Evolutionary conservation across 2,329 filamentous ascomycete species (phyloP).

Genomic region (Sclerotinia trifoliorum): DNA sequence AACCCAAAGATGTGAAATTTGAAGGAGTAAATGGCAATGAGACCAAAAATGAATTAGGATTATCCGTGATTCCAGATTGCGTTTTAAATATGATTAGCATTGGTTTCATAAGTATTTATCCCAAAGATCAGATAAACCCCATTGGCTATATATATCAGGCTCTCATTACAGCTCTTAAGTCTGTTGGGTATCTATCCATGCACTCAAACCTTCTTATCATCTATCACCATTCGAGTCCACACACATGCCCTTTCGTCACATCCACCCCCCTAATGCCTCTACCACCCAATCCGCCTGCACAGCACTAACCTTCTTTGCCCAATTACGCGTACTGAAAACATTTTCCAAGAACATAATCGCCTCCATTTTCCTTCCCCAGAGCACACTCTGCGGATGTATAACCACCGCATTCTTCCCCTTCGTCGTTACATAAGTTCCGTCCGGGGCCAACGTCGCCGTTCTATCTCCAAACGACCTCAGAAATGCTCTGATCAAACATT

Average conservation of each 20-base stretch:
- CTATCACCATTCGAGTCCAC: neutral
- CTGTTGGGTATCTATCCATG: conserved; percentile 2
- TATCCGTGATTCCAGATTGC: too few species aligned
- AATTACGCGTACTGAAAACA: conserved; percentile 65
- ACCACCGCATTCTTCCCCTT: conserved; percentile 60
- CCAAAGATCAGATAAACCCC: neutral
- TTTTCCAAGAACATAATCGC: conserved; percentile 69
- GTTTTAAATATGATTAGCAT: too few species aligned
- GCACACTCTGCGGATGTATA: conserved; percentile 61
- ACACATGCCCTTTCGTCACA: conserved; percentile 1
- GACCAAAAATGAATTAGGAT: too few species aligned
- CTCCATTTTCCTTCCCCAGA: conserved; percentile 62
- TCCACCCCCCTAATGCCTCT: conserved; percentile 31
- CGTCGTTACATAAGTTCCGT: conserved; percentile 60
- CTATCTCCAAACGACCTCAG: conserved; percentile 59
- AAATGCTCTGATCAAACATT: conserved; percentile 59
- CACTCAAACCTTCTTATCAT: neutral
- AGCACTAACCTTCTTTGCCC: conserved; percentile 64
- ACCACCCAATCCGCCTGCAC: conserved; percentile 59
- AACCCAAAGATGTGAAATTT: too few species aligned
- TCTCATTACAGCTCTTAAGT: neutral
- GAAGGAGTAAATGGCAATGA: too few species aligned
- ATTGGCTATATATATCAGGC: neutral
- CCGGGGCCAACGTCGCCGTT: conserved; percentile 59
- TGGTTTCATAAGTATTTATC: too few species aligned